A percentile compares a stretch with the other conserved stretches of the same genome.
Conservation (phyloP, 73 alveolate species). For the Paramecium primaurelia region DNA sequence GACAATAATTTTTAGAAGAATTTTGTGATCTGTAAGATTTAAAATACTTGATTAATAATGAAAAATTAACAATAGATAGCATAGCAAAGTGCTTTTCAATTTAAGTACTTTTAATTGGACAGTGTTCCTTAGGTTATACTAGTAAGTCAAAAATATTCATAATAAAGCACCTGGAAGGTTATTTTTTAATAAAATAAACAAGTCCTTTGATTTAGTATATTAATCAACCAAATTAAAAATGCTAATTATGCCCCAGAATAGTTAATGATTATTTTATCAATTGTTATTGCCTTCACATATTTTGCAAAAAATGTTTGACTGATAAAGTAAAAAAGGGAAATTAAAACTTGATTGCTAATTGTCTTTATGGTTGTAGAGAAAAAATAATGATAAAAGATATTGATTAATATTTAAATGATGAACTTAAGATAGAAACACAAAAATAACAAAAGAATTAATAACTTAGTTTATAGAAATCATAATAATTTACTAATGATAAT, state of each 20-base stretch:
- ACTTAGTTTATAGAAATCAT: neutral
- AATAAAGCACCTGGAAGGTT: neutral
- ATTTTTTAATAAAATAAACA: neutral
- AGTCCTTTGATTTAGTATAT: neutral
- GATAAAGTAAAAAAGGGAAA: neutral
- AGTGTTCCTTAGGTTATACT: neutral
- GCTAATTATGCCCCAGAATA: neutral
- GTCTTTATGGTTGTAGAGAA: neutral
- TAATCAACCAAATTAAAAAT: neutral
- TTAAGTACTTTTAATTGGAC: neutral
- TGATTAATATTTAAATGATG: neutral
- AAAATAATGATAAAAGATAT: neutral
- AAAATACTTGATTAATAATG: neutral
- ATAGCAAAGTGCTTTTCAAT: neutral
- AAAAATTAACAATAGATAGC: neutral
- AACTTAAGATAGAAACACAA: neutral
- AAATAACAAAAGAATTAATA: neutral
- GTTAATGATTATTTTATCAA: neutral
- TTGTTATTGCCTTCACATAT: neutral
- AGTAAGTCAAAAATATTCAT: neutral
- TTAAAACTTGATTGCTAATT: neutral
- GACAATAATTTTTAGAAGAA: neutral
- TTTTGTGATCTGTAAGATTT: neutral
- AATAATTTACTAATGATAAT: neutral
- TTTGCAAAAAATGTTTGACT: neutral